These are phyloP conservation scores for Rutstroemia sp. DNA, from an alignment of 2,329 filamentous ascomycete species.

Conservation along the genomic window DNA sequence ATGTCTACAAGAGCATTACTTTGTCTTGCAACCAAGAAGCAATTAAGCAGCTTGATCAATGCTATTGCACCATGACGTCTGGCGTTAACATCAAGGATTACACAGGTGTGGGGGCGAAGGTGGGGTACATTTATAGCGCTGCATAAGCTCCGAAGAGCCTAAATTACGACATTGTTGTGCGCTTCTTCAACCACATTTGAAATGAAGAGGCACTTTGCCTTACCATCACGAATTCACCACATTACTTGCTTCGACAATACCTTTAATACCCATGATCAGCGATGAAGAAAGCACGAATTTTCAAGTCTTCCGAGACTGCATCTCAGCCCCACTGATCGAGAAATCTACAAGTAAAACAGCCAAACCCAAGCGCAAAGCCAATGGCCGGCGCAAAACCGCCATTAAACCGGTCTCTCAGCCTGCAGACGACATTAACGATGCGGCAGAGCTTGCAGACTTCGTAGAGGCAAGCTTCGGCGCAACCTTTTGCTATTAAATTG, in stretches of 20 bases:
- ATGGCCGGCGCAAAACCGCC: conserved; percentile 15
- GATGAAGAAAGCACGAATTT: conserved; percentile 45
- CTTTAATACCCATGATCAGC: conserved; percentile 7
- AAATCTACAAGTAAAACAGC: conserved; percentile 40
- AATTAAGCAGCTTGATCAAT: too few species aligned
- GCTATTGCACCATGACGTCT: too few species aligned
- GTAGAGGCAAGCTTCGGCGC: conserved; percentile 33
- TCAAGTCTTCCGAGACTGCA: conserved; percentile 64
- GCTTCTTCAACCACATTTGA: too few species aligned
- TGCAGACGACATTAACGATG: conserved; percentile 17
- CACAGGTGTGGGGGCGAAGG: too few species aligned
- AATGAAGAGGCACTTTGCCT: too few species aligned
- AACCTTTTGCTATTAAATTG: neutral
- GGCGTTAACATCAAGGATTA: too few species aligned
- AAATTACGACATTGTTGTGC: too few species aligned
- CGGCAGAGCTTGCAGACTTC: conserved; percentile 69
- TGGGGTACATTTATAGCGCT: too few species aligned
- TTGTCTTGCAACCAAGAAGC: too few species aligned
- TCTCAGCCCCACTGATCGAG: conserved; percentile 62
- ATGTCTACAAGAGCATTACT: too few species aligned
- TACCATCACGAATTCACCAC: too few species aligned
- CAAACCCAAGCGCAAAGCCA: conserved; percentile 37
- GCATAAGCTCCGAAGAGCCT: too few species aligned
- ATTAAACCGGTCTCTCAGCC: conserved; percentile 15
- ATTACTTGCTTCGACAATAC: neutral